Conservation (phyloP, 2,329 filamentous ascomycete genomes). For the Ophiostoma ulmi region DNA sequence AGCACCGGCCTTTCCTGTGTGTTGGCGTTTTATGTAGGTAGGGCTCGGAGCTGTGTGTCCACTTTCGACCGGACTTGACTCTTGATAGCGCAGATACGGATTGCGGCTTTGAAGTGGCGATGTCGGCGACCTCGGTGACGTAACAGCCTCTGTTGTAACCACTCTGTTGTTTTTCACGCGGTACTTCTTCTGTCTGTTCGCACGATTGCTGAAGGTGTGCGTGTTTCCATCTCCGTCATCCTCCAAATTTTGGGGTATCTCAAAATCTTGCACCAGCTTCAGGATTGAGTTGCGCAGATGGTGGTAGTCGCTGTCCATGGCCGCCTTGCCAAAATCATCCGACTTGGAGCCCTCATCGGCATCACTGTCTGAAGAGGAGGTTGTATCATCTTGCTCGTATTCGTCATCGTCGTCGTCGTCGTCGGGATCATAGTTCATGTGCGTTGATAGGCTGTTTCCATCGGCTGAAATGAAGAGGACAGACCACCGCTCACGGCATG, state of each 20-base stretch:
- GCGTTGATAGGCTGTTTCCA: conserved; percentile 62
- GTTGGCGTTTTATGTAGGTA: neutral
- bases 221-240: conserved; percentile 51
- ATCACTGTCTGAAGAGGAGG: conserved; percentile 53
- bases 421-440: conserved; percentile 67
- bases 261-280: conserved; percentile 75
- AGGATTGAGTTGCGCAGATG: conserved; percentile 74
- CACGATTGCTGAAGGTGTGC: conserved; percentile 63
- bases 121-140: neutral
- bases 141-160: conserved; percentile 40
- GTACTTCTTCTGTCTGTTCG: conserved; percentile 56
- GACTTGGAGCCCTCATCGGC: conserved; percentile 53
- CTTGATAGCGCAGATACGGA: conserved; percentile 34
- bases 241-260: conserved; percentile 65
- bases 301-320: conserved; percentile 73
- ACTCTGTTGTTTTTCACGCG: conserved; percentile 56
- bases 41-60: neutral
- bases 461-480: conserved; percentile 73
- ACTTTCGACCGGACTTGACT: neutral
- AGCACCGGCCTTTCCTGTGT: neutral
- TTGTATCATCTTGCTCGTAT: conserved; percentile 54
- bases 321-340: conserved; percentile 54
- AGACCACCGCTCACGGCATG: conserved; percentile 77
- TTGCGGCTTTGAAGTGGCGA: conserved; percentile 47
- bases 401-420: conserved; percentile 56